phyloP scores from a whole-genome alignment of 805 yeast species.

The Cyberlindnera xylosilytica region DNA sequence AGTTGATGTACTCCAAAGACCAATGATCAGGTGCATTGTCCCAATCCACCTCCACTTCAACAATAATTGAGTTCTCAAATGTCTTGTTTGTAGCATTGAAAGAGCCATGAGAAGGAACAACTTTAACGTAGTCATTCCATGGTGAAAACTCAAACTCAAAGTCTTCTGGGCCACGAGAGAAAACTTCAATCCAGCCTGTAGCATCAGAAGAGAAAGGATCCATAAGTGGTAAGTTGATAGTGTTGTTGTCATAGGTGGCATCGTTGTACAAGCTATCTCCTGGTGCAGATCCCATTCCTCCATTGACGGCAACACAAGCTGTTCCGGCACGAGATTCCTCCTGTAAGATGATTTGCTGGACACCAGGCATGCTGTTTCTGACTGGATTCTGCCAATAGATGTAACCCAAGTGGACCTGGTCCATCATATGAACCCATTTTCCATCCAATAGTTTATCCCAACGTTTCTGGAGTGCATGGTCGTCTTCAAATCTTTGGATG shows the following conservation, averaged over 20 bases:
- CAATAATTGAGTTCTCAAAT: conserved; percentile 8
- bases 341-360: not conserved
- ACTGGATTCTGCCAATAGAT: conserved; percentile 15
- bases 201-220: conserved; percentile 9
- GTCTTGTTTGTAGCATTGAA: conserved; percentile 10
- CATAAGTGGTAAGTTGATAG: conserved; percentile 10
- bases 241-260: conserved; percentile 11
- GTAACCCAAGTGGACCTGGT: conserved; percentile 13
- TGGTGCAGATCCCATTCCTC: conserved; percentile 9
- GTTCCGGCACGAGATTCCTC: conserved; percentile 13
- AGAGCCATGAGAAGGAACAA: conserved; percentile 6
- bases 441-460: conserved; percentile 14
- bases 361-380: conserved; percentile 12
- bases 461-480: conserved; percentile 2
- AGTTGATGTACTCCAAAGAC: conserved; percentile 13
- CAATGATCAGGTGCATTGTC: conserved; percentile 11
- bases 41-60: conserved; percentile 13
- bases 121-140: conserved; percentile 12
- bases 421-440: conserved; percentile 16
- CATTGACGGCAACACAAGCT: conserved; percentile 8
- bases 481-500: conserved; percentile 7
- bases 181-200: conserved; percentile 13
- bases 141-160: conserved; percentile 13
- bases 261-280: conserved; percentile 12
- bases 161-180: conserved; percentile 9